Percentiles rank a stretch among this genome's conserved stretches.
Conservation (phyloP, 176 grass and related monocot genomes). For the Phragmites australis region DNA sequence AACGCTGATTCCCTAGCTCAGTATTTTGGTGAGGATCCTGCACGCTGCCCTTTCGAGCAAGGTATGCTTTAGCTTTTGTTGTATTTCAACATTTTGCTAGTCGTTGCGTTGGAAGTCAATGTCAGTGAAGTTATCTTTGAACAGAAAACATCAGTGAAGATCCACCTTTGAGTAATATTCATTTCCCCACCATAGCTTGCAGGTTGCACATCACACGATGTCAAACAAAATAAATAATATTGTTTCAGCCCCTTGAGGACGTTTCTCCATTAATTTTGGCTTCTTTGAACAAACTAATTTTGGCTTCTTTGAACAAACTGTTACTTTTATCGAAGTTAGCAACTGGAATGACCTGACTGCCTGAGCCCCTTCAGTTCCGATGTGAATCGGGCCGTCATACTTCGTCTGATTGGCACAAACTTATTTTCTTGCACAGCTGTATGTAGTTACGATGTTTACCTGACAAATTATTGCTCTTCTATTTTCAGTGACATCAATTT, state of each 20-base stretch:
- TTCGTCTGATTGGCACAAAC: constrained; percentile 9
- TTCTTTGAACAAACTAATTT: background rate
- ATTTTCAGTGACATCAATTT: constrained; percentile 92
- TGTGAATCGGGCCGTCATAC: background rate
- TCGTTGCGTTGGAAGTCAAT: constrained; percentile 1
- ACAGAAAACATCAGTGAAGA: background rate
- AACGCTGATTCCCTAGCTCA: constrained; percentile 76
- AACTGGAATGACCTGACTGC: background rate
- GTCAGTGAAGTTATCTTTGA: background rate
- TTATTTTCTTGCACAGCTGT: constrained; percentile 11
- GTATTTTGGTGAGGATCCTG: constrained; percentile 98
- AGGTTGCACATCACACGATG: background rate
- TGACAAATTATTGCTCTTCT: constrained; percentile 41
- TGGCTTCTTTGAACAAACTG: constrained; percentile 19
- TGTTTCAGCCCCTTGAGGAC: background rate
- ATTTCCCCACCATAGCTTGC: background rate
- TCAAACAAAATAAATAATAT: background rate
- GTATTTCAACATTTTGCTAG: constrained; percentile 22
- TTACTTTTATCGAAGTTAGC: background rate
- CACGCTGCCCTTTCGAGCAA: constrained; percentile 88
- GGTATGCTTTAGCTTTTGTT: constrained; percentile 51
- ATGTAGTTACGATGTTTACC: constrained; percentile 14
- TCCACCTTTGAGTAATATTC: background rate
- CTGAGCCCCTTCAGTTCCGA: background rate
- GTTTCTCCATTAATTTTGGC: background rate